Evolutionary conservation across 345 rosid species (phyloP).

Genomic region (Salix dunnii): DNA sequence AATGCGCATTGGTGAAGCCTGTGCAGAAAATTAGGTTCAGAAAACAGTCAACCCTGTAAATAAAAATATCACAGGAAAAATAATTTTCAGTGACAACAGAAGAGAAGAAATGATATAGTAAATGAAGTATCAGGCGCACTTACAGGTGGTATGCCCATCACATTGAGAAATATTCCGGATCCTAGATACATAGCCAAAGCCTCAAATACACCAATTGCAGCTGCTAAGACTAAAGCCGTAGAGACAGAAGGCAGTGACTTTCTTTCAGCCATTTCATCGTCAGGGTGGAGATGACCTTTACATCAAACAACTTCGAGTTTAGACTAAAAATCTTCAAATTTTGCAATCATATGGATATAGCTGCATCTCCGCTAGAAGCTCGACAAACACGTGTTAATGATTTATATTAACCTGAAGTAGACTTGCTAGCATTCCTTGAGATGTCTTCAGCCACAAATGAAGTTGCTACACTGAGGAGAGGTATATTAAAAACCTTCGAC

Average conservation of each 20-base stretch:
- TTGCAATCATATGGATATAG: not conserved
- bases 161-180: slow-evolving; percentile 62
- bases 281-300: slow-evolving; percentile 12
- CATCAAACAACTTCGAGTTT: slow-evolving; percentile 6
- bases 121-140: not conserved
- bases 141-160: slow-evolving; percentile 60
- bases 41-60: slow-evolving; percentile 9
- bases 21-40: slow-evolving; percentile 18
- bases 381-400: not conserved
- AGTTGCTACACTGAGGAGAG: slow-evolving; percentile 89
- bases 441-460: slow-evolving; percentile 95
- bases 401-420: slow-evolving; percentile 39
- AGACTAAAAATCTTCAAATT: slow-evolving; percentile 1
- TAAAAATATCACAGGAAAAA: slow-evolving; percentile 4
- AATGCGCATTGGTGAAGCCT: slow-evolving; percentile 74
- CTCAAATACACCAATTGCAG: slow-evolving; percentile 79
- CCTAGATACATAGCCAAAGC: slow-evolving; percentile 69
- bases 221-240: slow-evolving; percentile 73
- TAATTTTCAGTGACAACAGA: not conserved
- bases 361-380: slow-evolving; percentile 8
- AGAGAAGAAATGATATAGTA: not conserved
- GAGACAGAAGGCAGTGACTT: slow-evolving; percentile 84
- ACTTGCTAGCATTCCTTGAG: slow-evolving; percentile 45
- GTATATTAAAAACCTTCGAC: slow-evolving; percentile 87
- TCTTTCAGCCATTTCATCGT: slow-evolving; percentile 39